Conservation (phyloP, 2,329 filamentous ascomycete genomes). For the Fusarium domesticum region DNA sequence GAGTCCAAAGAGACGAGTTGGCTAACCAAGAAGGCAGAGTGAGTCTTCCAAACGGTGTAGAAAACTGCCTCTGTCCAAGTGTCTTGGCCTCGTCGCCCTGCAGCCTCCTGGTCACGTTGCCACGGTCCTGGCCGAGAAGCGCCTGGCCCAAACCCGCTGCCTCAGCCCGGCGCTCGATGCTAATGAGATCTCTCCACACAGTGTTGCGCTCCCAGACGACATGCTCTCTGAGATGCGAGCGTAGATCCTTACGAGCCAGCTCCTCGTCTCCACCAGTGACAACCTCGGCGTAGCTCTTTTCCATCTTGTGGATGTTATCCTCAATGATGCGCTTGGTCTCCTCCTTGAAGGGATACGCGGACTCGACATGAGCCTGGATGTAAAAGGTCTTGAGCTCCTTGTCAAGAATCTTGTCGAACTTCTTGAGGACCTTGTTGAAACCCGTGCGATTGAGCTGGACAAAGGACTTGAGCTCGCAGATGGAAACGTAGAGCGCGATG, state of each 20-base stretch:
- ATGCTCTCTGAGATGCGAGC: slow-evolving; percentile 89
- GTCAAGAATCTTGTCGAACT: slow-evolving; percentile 95
- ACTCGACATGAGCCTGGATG: slow-evolving; percentile 68
- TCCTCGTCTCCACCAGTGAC: slow-evolving; percentile 77
- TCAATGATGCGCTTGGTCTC: slow-evolving; percentile 69
- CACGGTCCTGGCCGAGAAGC: slow-evolving; percentile 71
- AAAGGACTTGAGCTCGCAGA: slow-evolving; percentile 95
- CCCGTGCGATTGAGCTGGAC: slow-evolving; percentile 95
- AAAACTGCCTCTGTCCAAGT: slow-evolving; percentile 62
- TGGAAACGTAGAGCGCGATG: slow-evolving; percentile 80
- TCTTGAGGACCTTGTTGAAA: slow-evolving; percentile 94
- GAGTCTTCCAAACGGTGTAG: slow-evolving; percentile 77
- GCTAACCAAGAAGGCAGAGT: slow-evolving; percentile 77
- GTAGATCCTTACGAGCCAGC: slow-evolving; percentile 77
- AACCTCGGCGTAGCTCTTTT: slow-evolving; percentile 74
- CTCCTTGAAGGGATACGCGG: slow-evolving; percentile 77
- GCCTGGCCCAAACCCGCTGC: slow-evolving; percentile 87
- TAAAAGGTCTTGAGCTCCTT: slow-evolving; percentile 75
- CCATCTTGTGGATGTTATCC: slow-evolving; percentile 69
- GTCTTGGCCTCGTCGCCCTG: slow-evolving; percentile 79
- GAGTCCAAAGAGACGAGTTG: slow-evolving; percentile 74
- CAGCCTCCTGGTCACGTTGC: slow-evolving; percentile 64
- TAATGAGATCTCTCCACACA: slow-evolving; percentile 98
- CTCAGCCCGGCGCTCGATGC: slow-evolving; percentile 91
- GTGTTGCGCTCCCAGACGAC: slow-evolving; percentile 99